Conservation (phyloP, 257 asterid genomes). For the Capsicum pubescens region DNA sequence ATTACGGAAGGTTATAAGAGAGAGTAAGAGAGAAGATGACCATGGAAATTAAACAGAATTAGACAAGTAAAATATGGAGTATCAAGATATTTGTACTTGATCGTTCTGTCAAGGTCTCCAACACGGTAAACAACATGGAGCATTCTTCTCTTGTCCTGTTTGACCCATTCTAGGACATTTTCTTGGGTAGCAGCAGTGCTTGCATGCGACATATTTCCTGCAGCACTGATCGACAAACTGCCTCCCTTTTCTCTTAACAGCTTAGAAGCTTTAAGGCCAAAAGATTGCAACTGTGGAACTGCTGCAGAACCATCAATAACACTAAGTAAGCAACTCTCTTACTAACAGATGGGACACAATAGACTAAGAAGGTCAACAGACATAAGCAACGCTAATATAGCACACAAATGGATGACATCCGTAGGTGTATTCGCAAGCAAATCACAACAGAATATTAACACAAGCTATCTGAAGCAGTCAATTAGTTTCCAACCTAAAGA, state of each 20-base stretch:
- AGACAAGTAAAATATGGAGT: slow-evolving; percentile 30
- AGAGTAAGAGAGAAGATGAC: background rate
- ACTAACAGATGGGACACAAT: background rate
- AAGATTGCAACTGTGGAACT: slow-evolving; percentile 62
- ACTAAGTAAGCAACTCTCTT: slow-evolving; percentile 31
- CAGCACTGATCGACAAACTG: slow-evolving; percentile 47
- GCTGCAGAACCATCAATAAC: slow-evolving; percentile 49
- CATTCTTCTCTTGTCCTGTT: slow-evolving; percentile 91
- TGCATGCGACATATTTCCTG: slow-evolving; percentile 71
- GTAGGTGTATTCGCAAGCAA: background rate
- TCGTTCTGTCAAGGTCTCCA: slow-evolving; percentile 97
- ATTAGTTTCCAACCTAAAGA: background rate
- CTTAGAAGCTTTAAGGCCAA: slow-evolving; percentile 63
- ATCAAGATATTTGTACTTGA: slow-evolving; percentile 60
- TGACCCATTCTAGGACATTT: slow-evolving; percentile 82
- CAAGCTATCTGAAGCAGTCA: background rate
- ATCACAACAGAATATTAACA: background rate
- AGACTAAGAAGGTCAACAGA: too few relatives aligned
- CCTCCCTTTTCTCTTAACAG: slow-evolving; percentile 49
- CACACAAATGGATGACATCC: slow-evolving; percentile 13
- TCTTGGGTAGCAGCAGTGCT: slow-evolving; percentile 71
- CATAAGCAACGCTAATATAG: background rate
- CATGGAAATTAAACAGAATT: background rate
- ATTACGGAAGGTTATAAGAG: slow-evolving; percentile 1
- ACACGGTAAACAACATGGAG: slow-evolving; percentile 98